Conservation (phyloP, 257 asterid species). For the Henckelia pumila region DNA sequence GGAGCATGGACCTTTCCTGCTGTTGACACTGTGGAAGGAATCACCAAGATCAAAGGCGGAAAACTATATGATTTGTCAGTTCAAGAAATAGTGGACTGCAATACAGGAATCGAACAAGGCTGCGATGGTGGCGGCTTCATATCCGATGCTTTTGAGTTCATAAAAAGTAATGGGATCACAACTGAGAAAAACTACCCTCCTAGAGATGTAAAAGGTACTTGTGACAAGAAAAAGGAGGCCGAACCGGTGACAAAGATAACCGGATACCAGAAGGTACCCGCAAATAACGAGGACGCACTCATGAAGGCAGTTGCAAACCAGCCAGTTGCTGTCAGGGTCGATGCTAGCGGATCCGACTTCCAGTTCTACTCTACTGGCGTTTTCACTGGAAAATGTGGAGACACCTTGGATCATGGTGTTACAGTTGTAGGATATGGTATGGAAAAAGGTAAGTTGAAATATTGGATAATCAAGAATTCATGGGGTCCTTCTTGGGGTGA, state of each 20-base stretch:
- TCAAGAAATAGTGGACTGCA: slow-evolving; percentile 21
- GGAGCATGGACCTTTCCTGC: slow-evolving; percentile 1
- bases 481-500: slow-evolving; percentile 24
- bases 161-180: slow-evolving; percentile 12
- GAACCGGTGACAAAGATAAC: too few relatives aligned
- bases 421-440: slow-evolving; percentile 21
- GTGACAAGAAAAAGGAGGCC: slow-evolving; percentile 24
- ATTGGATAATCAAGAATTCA: slow-evolving; percentile 25
- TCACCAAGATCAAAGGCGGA: slow-evolving; percentile 7
- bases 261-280: too few relatives aligned
- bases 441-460: slow-evolving; percentile 10
- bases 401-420: slow-evolving; percentile 22
- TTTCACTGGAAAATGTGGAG: slow-evolving; percentile 22
- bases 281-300: too few relatives aligned
- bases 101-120: not conserved
- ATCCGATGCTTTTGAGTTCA: slow-evolving; percentile 16
- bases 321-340: slow-evolving; percentile 4
- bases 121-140: slow-evolving; percentile 22
- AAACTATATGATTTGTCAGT: slow-evolving; percentile 13
- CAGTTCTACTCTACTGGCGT: slow-evolving; percentile 21
- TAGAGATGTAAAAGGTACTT: not conserved
- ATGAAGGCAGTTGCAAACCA: too few relatives aligned
- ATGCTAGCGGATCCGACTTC: slow-evolving; percentile 2
- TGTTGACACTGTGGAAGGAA: not conserved
- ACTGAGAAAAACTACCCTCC: slow-evolving; percentile 19